Evolutionary conservation across 805 yeast species (phyloP).

Genomic region (Monosporozyma servazzii): DNA sequence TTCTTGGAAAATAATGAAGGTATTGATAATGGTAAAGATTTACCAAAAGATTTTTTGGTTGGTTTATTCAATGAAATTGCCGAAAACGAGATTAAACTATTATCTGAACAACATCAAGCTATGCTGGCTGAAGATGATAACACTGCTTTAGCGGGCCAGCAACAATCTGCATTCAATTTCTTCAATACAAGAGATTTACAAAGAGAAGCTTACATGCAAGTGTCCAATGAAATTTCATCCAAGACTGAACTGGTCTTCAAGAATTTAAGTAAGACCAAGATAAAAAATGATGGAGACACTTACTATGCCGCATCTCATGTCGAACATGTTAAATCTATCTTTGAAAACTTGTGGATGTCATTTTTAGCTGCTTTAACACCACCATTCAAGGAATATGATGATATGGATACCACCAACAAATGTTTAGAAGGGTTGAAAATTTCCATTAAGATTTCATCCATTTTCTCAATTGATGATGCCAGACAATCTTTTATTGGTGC

Average conservation of each 20-base stretch:
- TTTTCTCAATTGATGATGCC: constrained; percentile 76
- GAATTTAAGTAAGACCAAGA: constrained; percentile 44
- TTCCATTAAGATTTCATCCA: constrained; percentile 73
- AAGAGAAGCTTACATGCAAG: constrained; percentile 81
- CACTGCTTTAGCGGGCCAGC: constrained; percentile 28
- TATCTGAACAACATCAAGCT: constrained; percentile 91
- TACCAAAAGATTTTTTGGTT: constrained; percentile 64
- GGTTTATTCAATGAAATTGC: constrained; percentile 71
- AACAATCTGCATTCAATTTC: constrained; percentile 40
- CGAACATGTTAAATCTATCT: constrained; percentile 86
- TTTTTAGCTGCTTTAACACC: constrained; percentile 89
- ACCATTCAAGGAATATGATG: constrained; percentile 83
- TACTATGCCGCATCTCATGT: constrained; percentile 79
- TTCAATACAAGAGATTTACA: constrained; percentile 66
- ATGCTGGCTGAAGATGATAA: constrained; percentile 55
- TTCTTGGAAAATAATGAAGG: constrained; percentile 83
- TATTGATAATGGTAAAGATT: constrained; percentile 81
- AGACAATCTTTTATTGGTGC: constrained; percentile 86
- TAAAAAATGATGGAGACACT: constrained; percentile 36
- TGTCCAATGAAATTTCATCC: constrained; percentile 82
- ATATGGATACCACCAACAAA: constrained; percentile 52
- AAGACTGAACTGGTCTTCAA: constrained; percentile 82
- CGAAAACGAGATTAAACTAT: constrained; percentile 76
- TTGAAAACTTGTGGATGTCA: constrained; percentile 96
- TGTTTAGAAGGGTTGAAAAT: constrained; percentile 82